These are phyloP conservation scores for Wickerhamomyces sp. DNA, from an alignment of 1,139 yeast species.

Conservation along the genomic window DNA sequence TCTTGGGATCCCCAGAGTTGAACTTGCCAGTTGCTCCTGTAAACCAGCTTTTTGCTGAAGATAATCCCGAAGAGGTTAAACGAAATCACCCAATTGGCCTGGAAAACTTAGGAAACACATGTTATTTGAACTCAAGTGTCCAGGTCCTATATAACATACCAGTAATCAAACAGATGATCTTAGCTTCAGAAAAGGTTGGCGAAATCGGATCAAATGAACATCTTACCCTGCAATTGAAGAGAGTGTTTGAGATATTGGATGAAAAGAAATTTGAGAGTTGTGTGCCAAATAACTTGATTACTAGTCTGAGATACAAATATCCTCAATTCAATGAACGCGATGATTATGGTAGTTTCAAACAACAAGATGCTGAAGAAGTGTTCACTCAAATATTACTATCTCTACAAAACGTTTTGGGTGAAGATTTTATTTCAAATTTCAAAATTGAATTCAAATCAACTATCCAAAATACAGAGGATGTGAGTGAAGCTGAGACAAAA, in stretches of 20 bases:
- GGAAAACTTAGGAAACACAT: conserved; percentile 87
- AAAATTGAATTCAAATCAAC: conserved; percentile 59
- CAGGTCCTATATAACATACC: conserved; percentile 67
- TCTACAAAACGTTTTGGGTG: conserved; percentile 42
- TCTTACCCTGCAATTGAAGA: conserved; percentile 33
- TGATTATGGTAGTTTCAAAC: conserved; percentile 70
- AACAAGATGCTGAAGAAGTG: conserved; percentile 98
- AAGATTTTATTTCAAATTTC: conserved; percentile 52
- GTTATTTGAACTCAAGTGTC: conserved; percentile 86
- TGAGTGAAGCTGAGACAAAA: conserved; percentile 49
- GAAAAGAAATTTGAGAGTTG: conserved; percentile 41
- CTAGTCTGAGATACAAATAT: conserved; percentile 55
- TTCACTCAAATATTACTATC: conserved; percentile 70
- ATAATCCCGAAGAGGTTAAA: conserved; percentile 39
- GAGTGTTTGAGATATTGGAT: conserved; percentile 33
- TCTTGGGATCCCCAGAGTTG: conserved; percentile 84
- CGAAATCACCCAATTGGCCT: conserved; percentile 67
- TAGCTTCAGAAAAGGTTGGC: conserved; percentile 19
- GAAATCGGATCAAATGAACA: conserved; percentile 31
- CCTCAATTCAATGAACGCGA: conserved; percentile 88
- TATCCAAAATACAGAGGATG: conserved; percentile 50
- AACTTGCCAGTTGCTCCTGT: conserved; percentile 58
- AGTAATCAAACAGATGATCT: conserved; percentile 9
- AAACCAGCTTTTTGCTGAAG: conserved; percentile 64
- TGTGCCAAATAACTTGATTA: conserved; percentile 61